A percentile compares a stretch with the other conserved stretches of the same genome.
Conservation (phyloP, 768 basidiomycete genomes). For the Kwoniella dendrophila region DNA sequence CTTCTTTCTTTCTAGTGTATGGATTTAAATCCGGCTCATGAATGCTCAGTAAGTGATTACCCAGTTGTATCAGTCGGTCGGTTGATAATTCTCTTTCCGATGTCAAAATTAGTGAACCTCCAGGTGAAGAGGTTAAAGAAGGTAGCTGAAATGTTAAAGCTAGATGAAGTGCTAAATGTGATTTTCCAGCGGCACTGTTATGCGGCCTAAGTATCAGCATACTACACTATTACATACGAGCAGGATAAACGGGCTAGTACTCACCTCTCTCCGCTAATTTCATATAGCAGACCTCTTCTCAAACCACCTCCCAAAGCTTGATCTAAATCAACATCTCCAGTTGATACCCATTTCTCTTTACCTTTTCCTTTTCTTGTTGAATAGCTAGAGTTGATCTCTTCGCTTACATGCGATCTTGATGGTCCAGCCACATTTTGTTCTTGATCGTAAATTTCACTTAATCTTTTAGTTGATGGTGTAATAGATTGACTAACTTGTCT, state of each 20-base stretch:
- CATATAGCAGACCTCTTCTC: slow-evolving; percentile 77
- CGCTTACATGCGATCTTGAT: too few relatives aligned
- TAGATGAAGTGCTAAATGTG: slow-evolving; percentile 83
- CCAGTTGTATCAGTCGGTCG: slow-evolving; percentile 46
- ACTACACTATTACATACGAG: neutral
- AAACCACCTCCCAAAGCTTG: slow-evolving; percentile 75
- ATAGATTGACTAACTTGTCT: slow-evolving; percentile 61
- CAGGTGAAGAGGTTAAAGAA: slow-evolving; percentile 61
- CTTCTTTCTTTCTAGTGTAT: neutral
- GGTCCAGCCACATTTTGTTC: slow-evolving; percentile 7
- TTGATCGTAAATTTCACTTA: slow-evolving; percentile 23
- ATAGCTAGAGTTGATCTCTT: too few relatives aligned
- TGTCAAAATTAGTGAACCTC: slow-evolving; percentile 50
- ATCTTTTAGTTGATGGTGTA: slow-evolving; percentile 37
- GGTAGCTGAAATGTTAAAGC: slow-evolving; percentile 78
- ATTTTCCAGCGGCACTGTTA: slow-evolving; percentile 87
- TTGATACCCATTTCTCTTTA: slow-evolving; percentile 63
- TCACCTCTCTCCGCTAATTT: slow-evolving; percentile 86
- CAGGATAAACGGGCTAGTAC: slow-evolving; percentile 29
- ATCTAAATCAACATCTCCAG: slow-evolving; percentile 75
- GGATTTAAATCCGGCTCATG: slow-evolving; percentile 20
- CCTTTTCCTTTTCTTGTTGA: slow-evolving; percentile 22
- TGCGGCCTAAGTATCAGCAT: neutral
- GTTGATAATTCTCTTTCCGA: slow-evolving; percentile 53
- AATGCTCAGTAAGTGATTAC: slow-evolving; percentile 25